Conservation (phyloP, 352 stramenopile species). For the Peronosclerospora sorghi region DNA sequence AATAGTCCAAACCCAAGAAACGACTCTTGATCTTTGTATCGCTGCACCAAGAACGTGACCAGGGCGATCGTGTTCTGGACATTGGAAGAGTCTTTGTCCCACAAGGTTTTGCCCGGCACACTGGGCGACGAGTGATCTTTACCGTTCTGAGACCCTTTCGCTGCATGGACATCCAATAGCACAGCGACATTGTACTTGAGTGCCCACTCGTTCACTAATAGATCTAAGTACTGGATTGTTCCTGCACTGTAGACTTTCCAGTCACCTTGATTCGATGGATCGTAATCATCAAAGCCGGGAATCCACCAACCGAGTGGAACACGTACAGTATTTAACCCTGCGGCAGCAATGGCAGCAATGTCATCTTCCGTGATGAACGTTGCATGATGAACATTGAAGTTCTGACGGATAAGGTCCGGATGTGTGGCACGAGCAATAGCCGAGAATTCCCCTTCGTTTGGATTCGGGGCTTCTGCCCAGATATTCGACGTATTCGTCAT, state of each 20-base stretch:
- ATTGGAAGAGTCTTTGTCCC: conserved; percentile 52
- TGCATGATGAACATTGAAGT: conserved; percentile 38
- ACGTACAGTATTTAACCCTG: conserved; percentile 43
- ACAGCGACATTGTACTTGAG: conserved; percentile 42
- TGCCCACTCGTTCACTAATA: conserved; percentile 35
- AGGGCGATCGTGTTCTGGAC: conserved; percentile 41
- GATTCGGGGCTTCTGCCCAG: conserved; percentile 32
- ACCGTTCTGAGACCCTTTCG: conserved; percentile 48
- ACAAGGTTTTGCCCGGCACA: conserved; percentile 27
- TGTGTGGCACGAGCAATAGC: conserved; percentile 41
- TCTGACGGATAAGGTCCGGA: conserved; percentile 20
- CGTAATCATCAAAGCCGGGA: conserved; percentile 25
- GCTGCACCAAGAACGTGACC: conserved; percentile 37
- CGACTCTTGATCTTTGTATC: conserved; percentile 53
- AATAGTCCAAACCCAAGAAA: conserved; percentile 66
- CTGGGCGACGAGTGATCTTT: conserved; percentile 27
- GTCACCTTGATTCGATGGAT: conserved; percentile 20
- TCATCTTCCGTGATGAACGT: conserved; percentile 61
- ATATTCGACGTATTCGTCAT: conserved; percentile 54
- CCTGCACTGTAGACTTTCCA: conserved; percentile 28
- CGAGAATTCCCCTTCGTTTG: conserved; percentile 41
- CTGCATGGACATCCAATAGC: conserved; percentile 36
- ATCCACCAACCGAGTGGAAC: conserved; percentile 54
- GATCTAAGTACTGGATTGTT: conserved; percentile 33
- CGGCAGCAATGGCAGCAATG: conserved; percentile 32